Evolutionary conservation across 2,329 filamentous ascomycete genomes (phyloP).

Genomic region (Sporothrix pallida): DNA sequence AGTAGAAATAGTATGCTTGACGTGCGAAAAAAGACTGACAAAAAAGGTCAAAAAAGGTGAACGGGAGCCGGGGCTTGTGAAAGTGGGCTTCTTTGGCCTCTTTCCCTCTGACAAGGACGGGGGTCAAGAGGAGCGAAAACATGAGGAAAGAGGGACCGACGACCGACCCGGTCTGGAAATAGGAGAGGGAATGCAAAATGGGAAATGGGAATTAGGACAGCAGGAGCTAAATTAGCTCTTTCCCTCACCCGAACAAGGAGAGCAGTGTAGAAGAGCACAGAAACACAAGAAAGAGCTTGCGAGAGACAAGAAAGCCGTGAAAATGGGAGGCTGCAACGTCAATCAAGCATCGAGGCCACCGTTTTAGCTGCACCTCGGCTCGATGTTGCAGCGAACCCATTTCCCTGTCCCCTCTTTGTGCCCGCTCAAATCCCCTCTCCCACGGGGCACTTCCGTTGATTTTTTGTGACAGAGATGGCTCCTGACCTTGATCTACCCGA

Average conservation of each 20-base stretch:
- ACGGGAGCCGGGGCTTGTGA: constrained; percentile 3
- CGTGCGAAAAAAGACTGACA: background rate
- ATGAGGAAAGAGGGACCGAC: constrained; percentile 13
- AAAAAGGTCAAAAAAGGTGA: constrained; percentile 4
- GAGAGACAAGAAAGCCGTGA: background rate
- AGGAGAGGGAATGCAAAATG: constrained; percentile 1
- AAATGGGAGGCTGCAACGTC: constrained; percentile 21
- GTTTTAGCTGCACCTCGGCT: constrained; percentile 33
- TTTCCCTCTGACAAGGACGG: constrained; percentile 5
- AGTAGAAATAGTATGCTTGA: constrained; percentile 14
- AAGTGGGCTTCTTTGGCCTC: constrained; percentile 27
- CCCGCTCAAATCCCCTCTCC: background rate
- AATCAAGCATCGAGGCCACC: constrained; percentile 15
- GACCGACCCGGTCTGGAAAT: constrained; percentile 22
- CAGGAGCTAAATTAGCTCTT: constrained; percentile 29
- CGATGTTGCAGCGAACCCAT: constrained; percentile 25
- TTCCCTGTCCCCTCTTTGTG: constrained; percentile 21
- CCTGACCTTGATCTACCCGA: constrained; percentile 11
- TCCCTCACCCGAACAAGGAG: background rate
- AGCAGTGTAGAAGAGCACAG: background rate
- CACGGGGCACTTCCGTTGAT: background rate
- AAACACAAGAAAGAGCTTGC: background rate
- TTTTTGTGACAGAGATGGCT: constrained; percentile 3
- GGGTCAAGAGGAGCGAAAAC: background rate
- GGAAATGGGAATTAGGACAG: constrained; percentile 21